Evolutionary conservation across 805 yeast species (phyloP).

Genomic region (Lachancea sp.): DNA sequence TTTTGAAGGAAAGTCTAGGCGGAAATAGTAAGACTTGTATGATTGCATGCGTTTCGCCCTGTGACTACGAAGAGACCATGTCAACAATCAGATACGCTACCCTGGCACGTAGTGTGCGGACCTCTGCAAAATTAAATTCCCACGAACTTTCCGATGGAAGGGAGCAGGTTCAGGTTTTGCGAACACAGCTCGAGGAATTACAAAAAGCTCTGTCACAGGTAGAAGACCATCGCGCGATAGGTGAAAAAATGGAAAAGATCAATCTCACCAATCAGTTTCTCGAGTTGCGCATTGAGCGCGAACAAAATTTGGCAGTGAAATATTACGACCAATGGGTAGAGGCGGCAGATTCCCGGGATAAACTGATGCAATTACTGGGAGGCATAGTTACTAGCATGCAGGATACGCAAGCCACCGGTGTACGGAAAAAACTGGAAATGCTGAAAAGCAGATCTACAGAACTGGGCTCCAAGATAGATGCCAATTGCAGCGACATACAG

Average conservation of each 20-base stretch:
- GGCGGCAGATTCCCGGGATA: slow-evolving; percentile 3
- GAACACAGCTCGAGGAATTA: slow-evolving; percentile 34
- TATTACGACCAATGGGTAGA: slow-evolving; percentile 5
- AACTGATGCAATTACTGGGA: not conserved
- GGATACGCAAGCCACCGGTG: not conserved
- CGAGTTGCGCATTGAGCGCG: slow-evolving; percentile 14
- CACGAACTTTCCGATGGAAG: slow-evolving; percentile 16
- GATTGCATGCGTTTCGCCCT: slow-evolving; percentile 82
- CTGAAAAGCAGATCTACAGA: not conserved
- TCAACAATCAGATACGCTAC: slow-evolving; percentile 76
- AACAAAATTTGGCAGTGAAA: slow-evolving; percentile 7
- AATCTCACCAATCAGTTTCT: slow-evolving; percentile 13
- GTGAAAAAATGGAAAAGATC: slow-evolving; percentile 25
- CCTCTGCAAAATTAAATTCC: slow-evolving; percentile 40
- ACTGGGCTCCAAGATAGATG: not conserved
- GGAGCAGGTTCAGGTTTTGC: slow-evolving; percentile 33
- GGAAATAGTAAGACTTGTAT: slow-evolving; percentile 84
- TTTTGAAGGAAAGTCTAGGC: slow-evolving; percentile 67
- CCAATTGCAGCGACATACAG: not conserved
- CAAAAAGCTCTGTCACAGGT: slow-evolving; percentile 31
- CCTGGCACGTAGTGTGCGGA: slow-evolving; percentile 62
- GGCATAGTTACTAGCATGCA: slow-evolving; percentile 6
- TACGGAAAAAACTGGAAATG: not conserved
- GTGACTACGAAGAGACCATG: slow-evolving; percentile 69
- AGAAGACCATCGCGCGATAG: slow-evolving; percentile 12